Percentiles rank a stretch among this genome's conserved stretches.
These are phyloP conservation scores for Cryptococcus floricola DNA, from an alignment of 1,284 basidiomycete species.

Conservation along the genomic window DNA sequence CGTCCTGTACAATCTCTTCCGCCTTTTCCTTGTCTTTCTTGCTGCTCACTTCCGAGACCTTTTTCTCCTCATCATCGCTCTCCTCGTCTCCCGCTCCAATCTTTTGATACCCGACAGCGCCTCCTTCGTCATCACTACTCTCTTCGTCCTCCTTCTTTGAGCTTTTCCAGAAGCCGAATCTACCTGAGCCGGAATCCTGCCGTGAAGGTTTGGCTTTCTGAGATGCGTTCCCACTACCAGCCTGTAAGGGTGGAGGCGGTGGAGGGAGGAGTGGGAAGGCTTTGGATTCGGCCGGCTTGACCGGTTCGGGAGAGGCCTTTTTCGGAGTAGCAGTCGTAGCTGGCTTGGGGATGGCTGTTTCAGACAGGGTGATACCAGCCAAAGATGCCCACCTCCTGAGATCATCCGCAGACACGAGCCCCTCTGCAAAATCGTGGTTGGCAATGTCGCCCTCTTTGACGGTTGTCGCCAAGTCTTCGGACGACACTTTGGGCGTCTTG, in stretches of 20 bases:
- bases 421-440: conserved; percentile 21
- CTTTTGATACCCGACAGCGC: neutral
- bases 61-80: conserved; percentile 21
- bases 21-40: neutral
- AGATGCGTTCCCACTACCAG: conserved; percentile 6
- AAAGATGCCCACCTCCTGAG: conserved; percentile 31
- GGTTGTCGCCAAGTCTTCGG: conserved; percentile 14
- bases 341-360: neutral
- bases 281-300: conserved; percentile 9
- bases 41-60: conserved; percentile 3
- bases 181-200: conserved; percentile 3
- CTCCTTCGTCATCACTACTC: conserved; percentile 24
- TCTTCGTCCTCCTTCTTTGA: conserved; percentile 14
- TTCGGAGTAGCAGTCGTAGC: neutral
- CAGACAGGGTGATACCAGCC: conserved; percentile 24
- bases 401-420: conserved; percentile 27
- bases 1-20: conserved; percentile 2
- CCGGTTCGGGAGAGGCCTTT: neutral
- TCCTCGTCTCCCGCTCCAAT: conserved; percentile 16
- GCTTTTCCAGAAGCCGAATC: conserved; percentile 15
- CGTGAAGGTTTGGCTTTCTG: neutral
- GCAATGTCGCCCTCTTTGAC: conserved; percentile 32
- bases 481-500: conserved; percentile 4
- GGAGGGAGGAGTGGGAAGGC: conserved; percentile 33
- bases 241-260: conserved; percentile 20